phyloP scores from a whole-genome alignment of 2,329 filamentous ascomycete genomes.

The Diaporthe velutina region DNA sequence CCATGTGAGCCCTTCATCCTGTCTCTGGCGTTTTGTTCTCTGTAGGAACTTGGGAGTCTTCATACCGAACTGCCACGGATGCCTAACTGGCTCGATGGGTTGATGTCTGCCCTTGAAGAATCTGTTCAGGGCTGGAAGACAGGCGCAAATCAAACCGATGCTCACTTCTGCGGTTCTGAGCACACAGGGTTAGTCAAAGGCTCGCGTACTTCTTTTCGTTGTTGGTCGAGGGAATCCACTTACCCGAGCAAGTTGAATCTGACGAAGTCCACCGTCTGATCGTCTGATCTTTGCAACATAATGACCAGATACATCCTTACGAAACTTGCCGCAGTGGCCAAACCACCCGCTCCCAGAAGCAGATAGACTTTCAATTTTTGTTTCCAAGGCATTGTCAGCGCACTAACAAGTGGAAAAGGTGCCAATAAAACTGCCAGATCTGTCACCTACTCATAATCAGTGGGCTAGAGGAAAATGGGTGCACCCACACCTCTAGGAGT shows the following conservation, averaged over 20 bases:
- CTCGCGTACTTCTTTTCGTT: background rate
- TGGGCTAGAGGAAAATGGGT: too few species aligned
- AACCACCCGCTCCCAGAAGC: conserved; percentile 21
- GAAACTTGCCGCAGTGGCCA: conserved; percentile 30
- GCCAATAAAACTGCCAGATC: conserved; percentile 25
- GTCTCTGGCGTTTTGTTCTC: background rate
- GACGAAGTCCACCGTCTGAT: conserved; percentile 36
- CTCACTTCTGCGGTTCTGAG: conserved; percentile 29
- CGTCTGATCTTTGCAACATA: conserved; percentile 6
- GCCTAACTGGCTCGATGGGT: conserved; percentile 7
- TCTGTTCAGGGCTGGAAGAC: conserved; percentile 25
- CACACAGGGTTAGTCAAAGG: background rate
- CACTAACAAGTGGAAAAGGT: conserved; percentile 19
- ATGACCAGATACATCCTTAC: conserved; percentile 36
- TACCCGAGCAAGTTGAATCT: conserved; percentile 36
- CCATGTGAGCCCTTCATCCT: background rate
- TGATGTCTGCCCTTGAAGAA: conserved; percentile 20
- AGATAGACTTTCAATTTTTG: conserved; percentile 26
- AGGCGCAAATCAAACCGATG: conserved; percentile 31
- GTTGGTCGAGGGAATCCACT: background rate
- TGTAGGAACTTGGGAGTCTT: conserved; percentile 21
- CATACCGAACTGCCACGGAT: conserved; percentile 11
- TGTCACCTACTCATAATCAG: too few species aligned
- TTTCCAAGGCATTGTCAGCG: conserved; percentile 7
- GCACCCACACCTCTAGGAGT: too few species aligned